Evolutionary conservation across 805 yeast genomes (phyloP), one percentile per base, ranked within the genome.

Genomic region (Yarrowia sp.): DNA sequence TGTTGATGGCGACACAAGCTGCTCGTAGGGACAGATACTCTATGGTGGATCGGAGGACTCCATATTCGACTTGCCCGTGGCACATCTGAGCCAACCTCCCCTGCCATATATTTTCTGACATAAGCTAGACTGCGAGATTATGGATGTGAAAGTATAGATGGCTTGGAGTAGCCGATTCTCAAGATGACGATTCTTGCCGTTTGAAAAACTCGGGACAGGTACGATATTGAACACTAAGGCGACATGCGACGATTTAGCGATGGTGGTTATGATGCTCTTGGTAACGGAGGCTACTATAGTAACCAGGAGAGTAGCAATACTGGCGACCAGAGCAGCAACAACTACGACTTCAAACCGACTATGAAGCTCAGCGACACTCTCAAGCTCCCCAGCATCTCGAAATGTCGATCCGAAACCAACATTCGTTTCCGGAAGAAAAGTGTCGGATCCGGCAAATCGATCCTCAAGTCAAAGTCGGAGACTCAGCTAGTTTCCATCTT

Each of bases 381-480:
- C 35, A 44, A 29, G 6, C 35, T 44, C 13, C 51, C 51, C n/a
- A 18, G 16, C 6, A 18, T 44, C 16, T 18, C 35, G 16, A 44
- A 44, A 27, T 6, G 35, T 6, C n/a, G 16, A 0, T 44, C 51
- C 0, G 51, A 44, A 12, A 13, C 22, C 51, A 44, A 44, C 35
- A 5, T 44, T 29, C 35, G 35, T 10, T 1, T 4, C 18, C 24
- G 24, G 7, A 25, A 19, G 7, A 14, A 22, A 3, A 14, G 18
- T n/a, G 18, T 22, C 1, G 12, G 25, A 4, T 16, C 22, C 1
- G 51, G 51, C 3, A 44, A 29, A 9, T 44, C 51, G 25, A 44
- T 44, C 9, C 51, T 44, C 25, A 44, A 44, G 51, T 44, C 51
- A 6, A 44, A 44, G 19, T 44, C 51, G 0, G 51, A 44, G 35